Evolutionary conservation across 2,329 filamentous ascomycete species (phyloP), one percentile per base, ranked within the genome.

Genomic region (Aspergillus calidoustus): DNA sequence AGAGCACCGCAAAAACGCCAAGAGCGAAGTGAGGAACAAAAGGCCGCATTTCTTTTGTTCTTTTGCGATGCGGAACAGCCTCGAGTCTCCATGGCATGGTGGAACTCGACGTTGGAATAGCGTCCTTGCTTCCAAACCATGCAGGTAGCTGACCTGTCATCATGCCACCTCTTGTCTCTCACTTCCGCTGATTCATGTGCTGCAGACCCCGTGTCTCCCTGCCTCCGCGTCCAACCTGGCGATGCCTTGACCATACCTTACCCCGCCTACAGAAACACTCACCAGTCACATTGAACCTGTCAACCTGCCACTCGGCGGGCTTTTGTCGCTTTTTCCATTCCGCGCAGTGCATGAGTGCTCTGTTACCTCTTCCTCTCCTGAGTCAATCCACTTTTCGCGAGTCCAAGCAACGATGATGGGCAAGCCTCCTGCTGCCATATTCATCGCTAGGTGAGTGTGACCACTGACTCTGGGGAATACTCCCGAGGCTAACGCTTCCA

Each of bases 401-500:
- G 13, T 44, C 25, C 8, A 23, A 28, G 25, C 38, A 48, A 41
- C 19, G 25, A 54, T 25, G 46, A 79, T 76, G 75, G 71, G 70
- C 54, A 79, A 77, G 59, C 71, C 75, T 61, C 79, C 79, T 9
- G 71, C 77, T 7, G 77, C 78, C 28, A 72, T 81, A 54, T 74
- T 80, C 53, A 78, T 81, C 61, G 79, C 73, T 48, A 76, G 79
- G 79, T 81, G 69, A 41, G 66, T 60, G 19, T 15, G 53, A 19
- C 13, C 43, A 46, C 17, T 11, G 25, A n/a, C 51, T n/a, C 9
- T 13, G 30, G 11, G 9, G 19, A 13, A 11, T 15, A 2, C 19
- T 13, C 22, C 2, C 25, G 9, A n/a, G 4, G 23, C 56, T 38
- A 44, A 57, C 25, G 49, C 55, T 67, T 50, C 86, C 92, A 51